Percentiles rank a stretch among this genome's conserved stretches.
These are phyloP conservation scores for Lichtheimia ornata DNA, from an alignment of 371 early-diverging fungal genomes.

Conservation along the genomic window DNA sequence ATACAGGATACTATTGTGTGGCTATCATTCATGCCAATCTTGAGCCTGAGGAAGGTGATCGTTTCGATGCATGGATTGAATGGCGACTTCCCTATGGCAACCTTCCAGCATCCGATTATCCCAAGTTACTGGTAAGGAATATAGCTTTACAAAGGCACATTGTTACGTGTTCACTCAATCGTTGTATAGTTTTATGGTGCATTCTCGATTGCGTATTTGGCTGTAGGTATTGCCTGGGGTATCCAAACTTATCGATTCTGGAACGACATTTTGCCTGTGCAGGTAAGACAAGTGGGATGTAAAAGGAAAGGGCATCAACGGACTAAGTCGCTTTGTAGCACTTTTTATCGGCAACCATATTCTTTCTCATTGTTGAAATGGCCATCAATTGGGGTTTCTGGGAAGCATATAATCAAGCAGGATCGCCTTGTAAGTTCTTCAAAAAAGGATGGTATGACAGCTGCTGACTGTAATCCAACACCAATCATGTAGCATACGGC, in stretches of 20 bases:
- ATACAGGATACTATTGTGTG: conserved; percentile 79
- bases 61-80: conserved; percentile 61
- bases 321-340: not conserved
- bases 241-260: conserved; percentile 76
- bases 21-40: conserved; percentile 32
- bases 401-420: conserved; percentile 75
- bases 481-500: conserved; percentile 44
- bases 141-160: not conserved
- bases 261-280: conserved; percentile 87
- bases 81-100: conserved; percentile 83
- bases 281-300: conserved; percentile 26
- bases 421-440: conserved; percentile 36
- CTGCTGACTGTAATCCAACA: too few relatives aligned
- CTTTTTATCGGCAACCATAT: conserved; percentile 3
- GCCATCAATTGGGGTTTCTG: conserved; percentile 85
- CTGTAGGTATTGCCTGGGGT: conserved; percentile 78
- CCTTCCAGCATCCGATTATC: conserved; percentile 84
- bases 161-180: not conserved
- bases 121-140: conserved; percentile 71
- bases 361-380: conserved; percentile 39
- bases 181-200: conserved; percentile 61
- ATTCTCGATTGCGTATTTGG: conserved; percentile 71
- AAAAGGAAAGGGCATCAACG: not conserved
- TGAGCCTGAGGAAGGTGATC: conserved; percentile 21
- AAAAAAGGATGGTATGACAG: too few relatives aligned